Percentiles rank a stretch among this genome's conserved stretches.
Conservation (phyloP, 1,284 basidiomycete species). For the Fomitopsis pinicola region DNA sequence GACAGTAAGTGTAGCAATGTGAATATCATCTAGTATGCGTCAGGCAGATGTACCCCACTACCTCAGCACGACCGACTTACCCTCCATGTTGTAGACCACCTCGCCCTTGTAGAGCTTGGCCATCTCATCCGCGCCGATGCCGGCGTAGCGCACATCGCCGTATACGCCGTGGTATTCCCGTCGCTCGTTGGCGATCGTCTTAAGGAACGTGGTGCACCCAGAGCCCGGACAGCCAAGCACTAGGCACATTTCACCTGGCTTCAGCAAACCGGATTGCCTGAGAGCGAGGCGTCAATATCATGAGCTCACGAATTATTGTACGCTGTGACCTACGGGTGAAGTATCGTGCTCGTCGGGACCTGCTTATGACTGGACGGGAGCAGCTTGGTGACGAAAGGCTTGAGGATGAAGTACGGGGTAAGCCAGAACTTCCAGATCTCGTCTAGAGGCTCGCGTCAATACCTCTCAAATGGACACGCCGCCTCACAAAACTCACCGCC, state of each 20-base stretch:
- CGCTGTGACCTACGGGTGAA: conserved; percentile 57
- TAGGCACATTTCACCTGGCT: conserved; percentile 55
- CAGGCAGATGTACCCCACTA: background rate
- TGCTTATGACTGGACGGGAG: conserved; percentile 51
- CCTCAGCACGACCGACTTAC: conserved; percentile 26
- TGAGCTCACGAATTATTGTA: background rate
- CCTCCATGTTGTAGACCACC: conserved; percentile 81
- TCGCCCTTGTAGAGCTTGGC: conserved; percentile 73
- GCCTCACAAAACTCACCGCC: conserved; percentile 37
- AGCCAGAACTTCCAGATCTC: conserved; percentile 54
- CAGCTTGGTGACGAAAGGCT: conserved; percentile 44
- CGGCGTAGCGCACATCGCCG: conserved; percentile 74
- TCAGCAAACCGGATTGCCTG: conserved; percentile 72
- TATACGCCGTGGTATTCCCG: conserved; percentile 53
- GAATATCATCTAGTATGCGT: conserved; percentile 55
- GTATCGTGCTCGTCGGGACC: conserved; percentile 50
- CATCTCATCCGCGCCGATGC: conserved; percentile 65
- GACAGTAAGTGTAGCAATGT: conserved; percentile 76
- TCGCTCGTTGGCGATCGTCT: conserved; percentile 71
- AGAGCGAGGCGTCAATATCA: background rate
- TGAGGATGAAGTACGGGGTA: conserved; percentile 47
- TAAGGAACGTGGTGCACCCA: conserved; percentile 79
- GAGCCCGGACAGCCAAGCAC: conserved; percentile 84
- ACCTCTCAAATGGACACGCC: conserved; percentile 1
- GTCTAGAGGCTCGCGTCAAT: conserved; percentile 36